phyloP scores from a whole-genome alignment of 441 rosid species.

The Theobroma grandiflorum region DNA sequence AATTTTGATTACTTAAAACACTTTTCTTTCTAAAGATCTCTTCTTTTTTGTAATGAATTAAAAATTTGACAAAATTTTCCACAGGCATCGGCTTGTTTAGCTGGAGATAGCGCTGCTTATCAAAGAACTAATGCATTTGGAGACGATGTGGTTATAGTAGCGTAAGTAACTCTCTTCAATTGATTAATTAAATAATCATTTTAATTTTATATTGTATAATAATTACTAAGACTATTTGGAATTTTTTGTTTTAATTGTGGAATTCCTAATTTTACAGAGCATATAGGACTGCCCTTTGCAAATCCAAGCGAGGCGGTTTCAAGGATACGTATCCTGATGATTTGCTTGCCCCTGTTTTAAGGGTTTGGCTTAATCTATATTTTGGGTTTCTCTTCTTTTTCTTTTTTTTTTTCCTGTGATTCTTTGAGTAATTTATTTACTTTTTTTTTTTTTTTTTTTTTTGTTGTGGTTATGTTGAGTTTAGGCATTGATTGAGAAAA shows the following conservation, averaged over 20 bases:
- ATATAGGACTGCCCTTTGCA: slow-evolving; percentile 86
- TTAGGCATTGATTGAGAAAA: slow-evolving; percentile 89
- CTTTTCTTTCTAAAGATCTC: neutral
- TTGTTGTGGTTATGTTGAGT: neutral
- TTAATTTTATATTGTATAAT: neutral
- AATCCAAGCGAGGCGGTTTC: slow-evolving; percentile 89
- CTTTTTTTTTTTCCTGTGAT: neutral
- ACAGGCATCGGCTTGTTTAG: slow-evolving; percentile 84
- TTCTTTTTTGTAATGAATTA: neutral
- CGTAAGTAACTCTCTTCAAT: slow-evolving; percentile 55
- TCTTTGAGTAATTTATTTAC: neutral
- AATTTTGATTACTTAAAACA: neutral
- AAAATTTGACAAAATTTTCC: neutral
- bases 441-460: too few relatives aligned
- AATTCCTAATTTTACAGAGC: slow-evolving; percentile 56
- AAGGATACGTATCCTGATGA: slow-evolving; percentile 97
- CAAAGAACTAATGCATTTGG: slow-evolving; percentile 77
- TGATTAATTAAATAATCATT: neutral
- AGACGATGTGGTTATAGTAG: slow-evolving; percentile 91
- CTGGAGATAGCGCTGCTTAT: slow-evolving; percentile 92
- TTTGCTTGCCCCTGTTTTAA: slow-evolving; percentile 89
- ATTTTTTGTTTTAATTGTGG: slow-evolving; percentile 10
- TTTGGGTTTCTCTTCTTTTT: neutral
- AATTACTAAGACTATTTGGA: neutral
- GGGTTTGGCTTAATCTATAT: slow-evolving; percentile 44